Percentiles rank a stretch among this genome's conserved stretches.
phyloP scores from a whole-genome alignment of 2,329 filamentous ascomycete species.

The Colletotrichum sp. region DNA sequence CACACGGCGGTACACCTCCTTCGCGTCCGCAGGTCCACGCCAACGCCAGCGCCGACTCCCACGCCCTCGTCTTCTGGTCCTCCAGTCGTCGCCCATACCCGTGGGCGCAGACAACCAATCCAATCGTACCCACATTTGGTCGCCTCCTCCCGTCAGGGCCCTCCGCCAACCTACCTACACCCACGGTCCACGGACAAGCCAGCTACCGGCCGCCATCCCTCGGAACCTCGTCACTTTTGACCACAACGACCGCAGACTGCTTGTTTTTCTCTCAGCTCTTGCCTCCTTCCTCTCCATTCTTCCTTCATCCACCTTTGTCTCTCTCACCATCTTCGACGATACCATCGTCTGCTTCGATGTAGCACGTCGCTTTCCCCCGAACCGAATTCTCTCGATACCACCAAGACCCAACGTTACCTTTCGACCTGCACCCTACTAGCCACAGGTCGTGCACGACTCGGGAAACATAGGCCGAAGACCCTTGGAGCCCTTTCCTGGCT shows the following conservation, averaged over 20 bases:
- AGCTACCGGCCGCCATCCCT: slow-evolving; percentile 14
- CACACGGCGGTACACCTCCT: background rate
- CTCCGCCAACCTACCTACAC: background rate
- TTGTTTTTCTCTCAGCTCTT: background rate
- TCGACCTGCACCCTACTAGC: background rate
- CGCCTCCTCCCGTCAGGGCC: slow-evolving; percentile 13
- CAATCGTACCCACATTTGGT: slow-evolving; percentile 3
- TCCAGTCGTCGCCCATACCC: background rate
- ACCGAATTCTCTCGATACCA: background rate
- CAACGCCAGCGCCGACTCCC: background rate
- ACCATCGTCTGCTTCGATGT: slow-evolving; percentile 1
- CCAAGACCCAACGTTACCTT: background rate
- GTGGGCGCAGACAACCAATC: background rate
- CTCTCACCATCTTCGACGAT: background rate
- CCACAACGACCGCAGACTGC: slow-evolving; percentile 1
- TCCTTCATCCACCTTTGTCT: background rate
- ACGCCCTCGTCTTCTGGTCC: background rate
- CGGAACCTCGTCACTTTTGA: slow-evolving; percentile 21
- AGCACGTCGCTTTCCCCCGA: background rate
- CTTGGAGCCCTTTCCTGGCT: background rate
- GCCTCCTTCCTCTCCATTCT: background rate
- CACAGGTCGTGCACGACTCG: slow-evolving; percentile 18
- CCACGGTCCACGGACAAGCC: slow-evolving; percentile 6
- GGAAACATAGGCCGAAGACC: slow-evolving; percentile 12
- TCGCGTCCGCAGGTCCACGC: background rate